Evolutionary conservation across 2,329 filamentous ascomycete species (phyloP), one percentile per base, ranked within the genome.

Genomic region (Verticillium dahliae): DNA sequence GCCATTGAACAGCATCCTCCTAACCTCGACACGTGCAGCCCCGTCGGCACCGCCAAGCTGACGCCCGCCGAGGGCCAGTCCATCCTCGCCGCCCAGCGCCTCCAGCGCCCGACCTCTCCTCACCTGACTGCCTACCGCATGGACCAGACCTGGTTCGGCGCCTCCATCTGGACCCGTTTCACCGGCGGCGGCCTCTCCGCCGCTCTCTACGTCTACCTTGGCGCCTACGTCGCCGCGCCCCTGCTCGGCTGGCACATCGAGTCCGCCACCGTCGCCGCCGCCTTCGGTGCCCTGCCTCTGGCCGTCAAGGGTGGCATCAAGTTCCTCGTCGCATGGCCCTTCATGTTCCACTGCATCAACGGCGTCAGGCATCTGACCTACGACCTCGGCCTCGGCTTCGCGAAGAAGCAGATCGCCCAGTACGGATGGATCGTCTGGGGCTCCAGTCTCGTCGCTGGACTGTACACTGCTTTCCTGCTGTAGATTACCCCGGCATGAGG

Each of bases 51-150:
- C 61, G 76, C 85, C 69, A 82, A 83, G 72, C 69, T 89, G 69
- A 79, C 83, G 64, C 74, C 78, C 60, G 68, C 75, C 60, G 80
- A 88, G 64, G 84, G 77, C 66, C 70, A 84, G 66, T 73, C 83
- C 67, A 85, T 96, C 77, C 91, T 97, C 73, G 88, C 85, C 70
- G 80, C 86, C 72, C 93, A 97, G 81, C 93, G 93, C 70, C 83
- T 89, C 61, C 78, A 83, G 71, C 93, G 93, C 59, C 93, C 93
- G 73, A 83, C 97, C 69, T 84, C 91, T 56, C 93, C 93, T 61
- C 92, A 97, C 74, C 85, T 97, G 65, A 75, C 79, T 71, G 93
- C 96, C 84, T 97, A 97, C 87, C 84, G 86, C 75, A 85, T 89
- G 63, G 87, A 91, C 76, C 90, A 97, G 78, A 95, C 91, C 69